A percentile compares a stretch with the other conserved stretches of the same genome.
Evolutionary conservation across 805 yeast species (phyloP).

Genomic region (Kazachstania bromeliacearum): DNA sequence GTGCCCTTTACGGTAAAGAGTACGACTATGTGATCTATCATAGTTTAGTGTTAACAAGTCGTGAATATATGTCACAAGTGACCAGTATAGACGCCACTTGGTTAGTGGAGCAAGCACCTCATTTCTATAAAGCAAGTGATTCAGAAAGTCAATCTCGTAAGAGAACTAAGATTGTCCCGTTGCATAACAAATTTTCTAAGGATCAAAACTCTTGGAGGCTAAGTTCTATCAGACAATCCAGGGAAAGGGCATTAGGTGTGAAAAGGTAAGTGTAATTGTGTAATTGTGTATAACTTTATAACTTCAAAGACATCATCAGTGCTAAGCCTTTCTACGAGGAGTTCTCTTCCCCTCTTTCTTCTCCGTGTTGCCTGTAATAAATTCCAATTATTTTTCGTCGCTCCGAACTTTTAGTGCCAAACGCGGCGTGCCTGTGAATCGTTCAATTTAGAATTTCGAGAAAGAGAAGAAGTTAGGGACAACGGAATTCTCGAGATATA

Average conservation of each 20-base stretch:
- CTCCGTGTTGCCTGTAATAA: too few species aligned
- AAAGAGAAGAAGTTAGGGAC: too few species aligned
- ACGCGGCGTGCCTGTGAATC: too few species aligned
- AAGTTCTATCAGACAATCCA: conserved; percentile 34
- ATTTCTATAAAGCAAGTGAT: conserved; percentile 59
- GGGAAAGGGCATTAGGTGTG: conserved; percentile 25
- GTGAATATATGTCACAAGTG: conserved; percentile 87
- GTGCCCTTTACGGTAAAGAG: conserved; percentile 49
- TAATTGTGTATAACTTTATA: too few species aligned
- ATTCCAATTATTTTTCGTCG: too few species aligned
- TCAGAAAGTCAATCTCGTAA: conserved; percentile 44
- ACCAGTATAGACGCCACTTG: conserved; percentile 75
- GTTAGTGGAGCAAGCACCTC: conserved; percentile 63
- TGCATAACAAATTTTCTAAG: conserved; percentile 50
- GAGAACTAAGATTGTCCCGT: conserved; percentile 62
- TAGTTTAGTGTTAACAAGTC: conserved; percentile 68
- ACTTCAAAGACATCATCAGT: too few species aligned
- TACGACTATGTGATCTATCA: conserved; percentile 80
- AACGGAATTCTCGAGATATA: too few species aligned
- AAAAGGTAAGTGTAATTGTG: too few species aligned
- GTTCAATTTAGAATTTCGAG: too few species aligned
- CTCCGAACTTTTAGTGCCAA: too few species aligned
- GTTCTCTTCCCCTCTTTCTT: too few species aligned
- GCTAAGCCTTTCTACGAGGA: too few species aligned
- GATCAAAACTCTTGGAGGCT: conserved; percentile 71